Conservation (phyloP, 441 rosid genomes). For the Mallotus repandus region DNA sequence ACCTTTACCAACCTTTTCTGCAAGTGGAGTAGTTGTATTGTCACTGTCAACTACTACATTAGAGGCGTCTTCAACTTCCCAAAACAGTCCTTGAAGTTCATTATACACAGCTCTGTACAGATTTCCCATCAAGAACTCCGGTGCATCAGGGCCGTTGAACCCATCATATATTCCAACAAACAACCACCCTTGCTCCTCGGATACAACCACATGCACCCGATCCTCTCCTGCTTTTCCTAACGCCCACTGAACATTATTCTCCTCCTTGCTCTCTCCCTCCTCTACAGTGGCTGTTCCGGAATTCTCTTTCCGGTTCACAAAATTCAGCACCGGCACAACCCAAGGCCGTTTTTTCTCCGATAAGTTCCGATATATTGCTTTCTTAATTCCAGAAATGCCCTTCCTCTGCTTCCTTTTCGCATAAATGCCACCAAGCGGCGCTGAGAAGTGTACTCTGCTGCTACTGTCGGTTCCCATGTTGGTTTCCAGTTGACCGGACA, state of each 20-base stretch:
- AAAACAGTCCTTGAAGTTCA: constrained; percentile 86
- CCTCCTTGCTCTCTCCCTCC: constrained; percentile 33
- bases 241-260: constrained; percentile 87
- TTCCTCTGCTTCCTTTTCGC: constrained; percentile 59
- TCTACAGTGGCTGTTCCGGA: constrained; percentile 25
- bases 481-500: constrained; percentile 71
- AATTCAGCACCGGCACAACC: constrained; percentile 91
- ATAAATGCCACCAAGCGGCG: constrained; percentile 80
- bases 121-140: constrained; percentile 95
- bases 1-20: constrained; percentile 25
- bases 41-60: constrained; percentile 25
- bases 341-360: constrained; percentile 85
- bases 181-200: constrained; percentile 97
- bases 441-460: constrained; percentile 77
- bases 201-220: constrained; percentile 90
- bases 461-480: constrained; percentile 40
- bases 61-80: constrained; percentile 63
- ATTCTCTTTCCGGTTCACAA: constrained; percentile 56
- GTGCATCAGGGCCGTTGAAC: constrained; percentile 93
- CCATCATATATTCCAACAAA: constrained; percentile 96
- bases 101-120: constrained; percentile 85
- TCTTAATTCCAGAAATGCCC: constrained; percentile 55
- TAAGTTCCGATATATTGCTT: constrained; percentile 49
- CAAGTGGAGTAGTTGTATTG: constrained; percentile 23
- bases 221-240: constrained; percentile 98